Base-by-base conservation (phyloP, 2,329 filamentous ascomycete species). In the Aureobasidium sp. region DNA sequence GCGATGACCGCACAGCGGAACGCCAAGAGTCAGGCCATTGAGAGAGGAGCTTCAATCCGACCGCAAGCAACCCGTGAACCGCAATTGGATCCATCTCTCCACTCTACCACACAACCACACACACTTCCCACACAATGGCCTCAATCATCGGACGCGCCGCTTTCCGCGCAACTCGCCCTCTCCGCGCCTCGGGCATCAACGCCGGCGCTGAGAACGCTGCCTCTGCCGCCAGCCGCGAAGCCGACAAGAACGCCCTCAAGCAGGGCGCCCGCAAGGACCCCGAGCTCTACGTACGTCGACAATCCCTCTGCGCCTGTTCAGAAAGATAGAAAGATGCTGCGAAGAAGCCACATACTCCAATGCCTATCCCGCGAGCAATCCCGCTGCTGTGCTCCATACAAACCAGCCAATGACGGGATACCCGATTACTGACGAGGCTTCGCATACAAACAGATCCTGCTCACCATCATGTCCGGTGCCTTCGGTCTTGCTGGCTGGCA, bases 401-500 rank as follows among this genome's bases (percentile, higher is more conserved):
- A 1, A 40, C 24, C 22, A 33, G 22, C 45, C 57, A 60, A 50
- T 33, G 33, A 59, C 42, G 19, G 35, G 19, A 39, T 33, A 39
- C 19, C 27, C 40, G 11, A 19, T 57, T 33, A 35, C 53, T 57
- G 40, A 57, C 53, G 17, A 31, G n/a, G n/a, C 37, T 54, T 29
- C 39, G 45, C 45, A n/a, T 22, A 14, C n/a, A 27, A 17, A 35
- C 37, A 97, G 94, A 86, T 97, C 72, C 88, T 99, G 68, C 84
- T 92, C 67, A 90, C 85, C 73, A 87, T 97, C 75, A 96, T 97
- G 91, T 86, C 88, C 70, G 87, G 87, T 75, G 89, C 90, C 70
- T 89, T 97, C 73, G 86, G 87, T 72, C 86, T 94, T 70, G 93
- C 90, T 68, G 93, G 93, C 74, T 96, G 87, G 85, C 91, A 92